Base-by-base conservation (phyloP, 192 early-diverging fungal genomes). In the Lobosporangium transversale region DNA sequence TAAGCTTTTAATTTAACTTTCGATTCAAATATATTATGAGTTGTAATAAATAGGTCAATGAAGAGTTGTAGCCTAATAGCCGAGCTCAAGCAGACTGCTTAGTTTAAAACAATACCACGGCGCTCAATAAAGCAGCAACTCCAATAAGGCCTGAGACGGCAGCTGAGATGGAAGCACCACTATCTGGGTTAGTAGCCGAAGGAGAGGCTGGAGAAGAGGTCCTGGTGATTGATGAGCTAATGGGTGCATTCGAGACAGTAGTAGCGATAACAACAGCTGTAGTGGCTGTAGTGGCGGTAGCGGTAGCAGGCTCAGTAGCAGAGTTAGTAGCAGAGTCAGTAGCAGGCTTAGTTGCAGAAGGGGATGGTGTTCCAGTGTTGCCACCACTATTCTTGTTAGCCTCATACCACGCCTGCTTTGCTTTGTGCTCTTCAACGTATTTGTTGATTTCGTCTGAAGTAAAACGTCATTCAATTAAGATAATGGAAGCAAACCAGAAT, bases 51-150 rank as follows among this genome's bases (percentile, higher is more conserved):
- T n/a, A n/a, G n/a, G n/a, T n/a, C n/a, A n/a, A n/a, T n/a, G n/a
- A n/a, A n/a, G n/a, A n/a, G n/a, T n/a, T n/a, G n/a, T n/a, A n/a
- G n/a, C n/a, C n/a, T n/a, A n/a, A n/a, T n/a, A n/a, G n/a, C n/a
- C n/a, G n/a, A n/a, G n/a, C n/a, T n/a, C n/a, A n/a, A n/a, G n/a
- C n/a, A n/a, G n/a, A n/a, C n/a, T n/a, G n/a, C n/a, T 27, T 60
- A 29, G 2, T 36, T 62, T 70, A 70, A 35, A 70, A 53, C 32
- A 70, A 52, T 10, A 37, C 50, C 36, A 45, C 42, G 12, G 67
- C 52, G 17, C 51, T 30, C 37, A 60, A 44, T 24, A 62, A 2
- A 36, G 52, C 58, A 12, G 30, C 57, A 37, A 43, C 67, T 29
- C 58, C 58, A 32, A 70, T 52, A n/a, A 70, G 24, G 24, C 52